phyloP scores from a whole-genome alignment of 768 basidiomycete species.

The Lentinus brumalis region DNA sequence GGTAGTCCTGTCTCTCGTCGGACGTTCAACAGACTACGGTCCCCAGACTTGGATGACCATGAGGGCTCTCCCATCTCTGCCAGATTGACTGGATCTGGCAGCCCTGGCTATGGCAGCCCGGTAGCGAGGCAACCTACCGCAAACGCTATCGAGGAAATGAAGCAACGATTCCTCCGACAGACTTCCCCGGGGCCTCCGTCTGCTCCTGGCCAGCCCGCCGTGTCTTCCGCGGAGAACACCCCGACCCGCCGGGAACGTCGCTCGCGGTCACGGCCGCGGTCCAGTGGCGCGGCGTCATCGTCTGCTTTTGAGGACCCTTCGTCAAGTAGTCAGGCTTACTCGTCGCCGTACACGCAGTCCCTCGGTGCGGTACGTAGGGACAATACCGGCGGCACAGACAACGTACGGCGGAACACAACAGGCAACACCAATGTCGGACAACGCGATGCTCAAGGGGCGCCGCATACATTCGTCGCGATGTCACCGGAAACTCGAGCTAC shows the following conservation, averaged over 20 bases:
- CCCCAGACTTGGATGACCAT: slow-evolving; percentile 18
- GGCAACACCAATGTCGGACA: background rate
- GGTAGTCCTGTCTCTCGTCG: slow-evolving; percentile 24
- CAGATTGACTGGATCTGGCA: slow-evolving; percentile 13
- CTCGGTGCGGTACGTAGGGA: slow-evolving; percentile 8
- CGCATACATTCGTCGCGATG: slow-evolving; percentile 3
- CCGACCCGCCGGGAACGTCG: slow-evolving; percentile 19
- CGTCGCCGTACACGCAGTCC: slow-evolving; percentile 2
- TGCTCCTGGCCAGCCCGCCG: slow-evolving; percentile 13
- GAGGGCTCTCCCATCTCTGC: slow-evolving; percentile 17
- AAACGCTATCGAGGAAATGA: slow-evolving; percentile 66
- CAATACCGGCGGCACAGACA: background rate
- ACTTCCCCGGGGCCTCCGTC: slow-evolving; percentile 27
- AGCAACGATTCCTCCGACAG: slow-evolving; percentile 51
- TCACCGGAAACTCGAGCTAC: slow-evolving; percentile 1
- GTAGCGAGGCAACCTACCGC: slow-evolving; percentile 36
- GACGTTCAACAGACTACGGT: slow-evolving; percentile 21
- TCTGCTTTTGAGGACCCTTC: slow-evolving; percentile 1
- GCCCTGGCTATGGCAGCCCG: slow-evolving; percentile 25
- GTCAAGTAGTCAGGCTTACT: background rate
- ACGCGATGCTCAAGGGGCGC: slow-evolving; percentile 2
- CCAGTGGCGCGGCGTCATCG: slow-evolving; percentile 6
- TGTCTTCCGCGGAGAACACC: slow-evolving; percentile 17
- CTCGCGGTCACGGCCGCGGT: slow-evolving; percentile 16
- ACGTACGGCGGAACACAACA: slow-evolving; percentile 2